Base-by-base conservation (phyloP, 352 stramenopile species). In the Pythium aquatile region DNA sequence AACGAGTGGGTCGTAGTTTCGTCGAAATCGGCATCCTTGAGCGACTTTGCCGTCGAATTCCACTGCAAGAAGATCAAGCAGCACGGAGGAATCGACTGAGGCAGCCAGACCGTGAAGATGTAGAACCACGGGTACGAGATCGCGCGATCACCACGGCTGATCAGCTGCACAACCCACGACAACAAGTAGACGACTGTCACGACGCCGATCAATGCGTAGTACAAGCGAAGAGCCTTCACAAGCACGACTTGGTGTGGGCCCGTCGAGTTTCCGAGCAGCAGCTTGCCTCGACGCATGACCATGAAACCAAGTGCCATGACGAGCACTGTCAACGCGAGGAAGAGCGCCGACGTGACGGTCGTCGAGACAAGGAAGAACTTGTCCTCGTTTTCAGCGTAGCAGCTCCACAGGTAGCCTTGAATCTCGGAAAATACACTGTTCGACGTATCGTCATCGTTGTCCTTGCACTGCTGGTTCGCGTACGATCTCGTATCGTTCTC, bases 91-190 rank as follows among this genome's bases (percentile, higher is more conserved):
- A 96, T 96, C 26, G 84, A 93, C 44, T 79, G 88, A 11, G 87
- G 87, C 3, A 96, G 69, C 87, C 87, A 96, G 3, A 96, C 85
- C 2, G 84, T 93, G 61, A 92, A 94, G 68, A 96, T 86, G 75
- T 96, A 96, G 66, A 82, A 96, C 85, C 83, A 93, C n/a, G 86
- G 85, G 68, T 94, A 94, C 30, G 84, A 79, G 16, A 96, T 87
- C 2, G 78, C 79, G 4, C 64, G 66, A 10, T 78, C 74, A 14
- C 69, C 77, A 1, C 83, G 79, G 20, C 81, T 91, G 64, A 88
- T 76, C 61, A 96, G 81, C 64, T 96, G 85, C 10, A 94, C 75
- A 20, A 93, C 69, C 81, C 84, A 96, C 10, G 87, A 93, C 2
- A 96, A 65, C 28, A 96, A 66, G 51, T 94, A 96, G 52, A 94